phyloP scores from a whole-genome alignment of 2,329 filamentous ascomycete species.

The Alternaria incomplexa region DNA sequence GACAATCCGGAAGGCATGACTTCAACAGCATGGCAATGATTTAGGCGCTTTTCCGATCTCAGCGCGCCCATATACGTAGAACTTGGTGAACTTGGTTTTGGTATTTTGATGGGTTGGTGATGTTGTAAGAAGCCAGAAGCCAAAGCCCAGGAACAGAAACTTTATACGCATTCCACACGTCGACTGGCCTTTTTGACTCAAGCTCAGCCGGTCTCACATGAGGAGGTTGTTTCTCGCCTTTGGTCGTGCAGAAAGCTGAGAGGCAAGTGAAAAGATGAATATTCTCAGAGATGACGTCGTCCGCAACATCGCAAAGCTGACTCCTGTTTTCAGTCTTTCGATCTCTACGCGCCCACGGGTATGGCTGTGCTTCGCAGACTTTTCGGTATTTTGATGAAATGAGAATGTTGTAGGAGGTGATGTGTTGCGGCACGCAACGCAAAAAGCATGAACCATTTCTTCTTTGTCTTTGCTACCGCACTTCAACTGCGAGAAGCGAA shows the following conservation, averaged over 20 bases:
- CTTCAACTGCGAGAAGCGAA: background rate
- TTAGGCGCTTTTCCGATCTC: background rate
- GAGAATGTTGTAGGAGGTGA: background rate
- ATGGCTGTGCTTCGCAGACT: accelerated
- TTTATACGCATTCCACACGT: background rate
- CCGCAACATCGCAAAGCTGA: too few species aligned
- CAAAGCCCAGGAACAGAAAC: background rate
- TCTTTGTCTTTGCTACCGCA: background rate
- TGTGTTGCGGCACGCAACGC: background rate
- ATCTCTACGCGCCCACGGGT: background rate
- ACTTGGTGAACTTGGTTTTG: background rate
- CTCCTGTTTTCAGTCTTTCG: background rate
- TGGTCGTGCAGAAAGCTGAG: too few species aligned
- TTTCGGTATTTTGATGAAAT: background rate
- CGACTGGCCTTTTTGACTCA: background rate
- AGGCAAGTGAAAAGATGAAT: too few species aligned
- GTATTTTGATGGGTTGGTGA: background rate
- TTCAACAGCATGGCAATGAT: background rate
- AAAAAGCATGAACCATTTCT: accelerated
- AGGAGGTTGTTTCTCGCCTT: too few species aligned
- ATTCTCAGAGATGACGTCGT: too few species aligned
- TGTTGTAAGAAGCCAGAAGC: background rate
- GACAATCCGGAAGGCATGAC: accelerated
- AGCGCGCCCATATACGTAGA: background rate
- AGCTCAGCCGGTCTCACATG: background rate